phyloP scores from a whole-genome alignment of 495 filamentous ascomycete genomes.

The Cudoniella acicularis region DNA sequence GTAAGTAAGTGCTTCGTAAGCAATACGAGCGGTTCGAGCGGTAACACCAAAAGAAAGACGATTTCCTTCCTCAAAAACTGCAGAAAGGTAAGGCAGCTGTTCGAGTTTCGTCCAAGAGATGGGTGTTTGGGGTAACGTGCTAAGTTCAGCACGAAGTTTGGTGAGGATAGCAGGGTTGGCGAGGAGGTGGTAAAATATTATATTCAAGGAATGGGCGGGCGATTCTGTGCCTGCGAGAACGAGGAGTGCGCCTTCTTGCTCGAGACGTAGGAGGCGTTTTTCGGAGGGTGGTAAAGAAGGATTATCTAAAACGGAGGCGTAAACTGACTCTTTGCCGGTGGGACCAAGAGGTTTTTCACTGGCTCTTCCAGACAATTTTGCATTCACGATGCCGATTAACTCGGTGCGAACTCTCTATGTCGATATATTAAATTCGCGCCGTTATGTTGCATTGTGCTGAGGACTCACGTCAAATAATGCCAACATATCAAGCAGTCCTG shows the following conservation, averaged over 20 bases:
- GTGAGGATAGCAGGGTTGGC: conserved; percentile 22
- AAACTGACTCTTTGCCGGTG: conserved; percentile 31
- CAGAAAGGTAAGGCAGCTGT: conserved; percentile 44
- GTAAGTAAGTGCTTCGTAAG: conserved; percentile 23
- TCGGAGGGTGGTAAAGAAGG: conserved; percentile 30
- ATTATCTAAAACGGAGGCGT: conserved; percentile 33
- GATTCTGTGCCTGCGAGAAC: conserved; percentile 29
- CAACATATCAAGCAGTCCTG: conserved; percentile 36
- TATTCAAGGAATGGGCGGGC: conserved; percentile 24
- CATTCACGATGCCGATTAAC: conserved; percentile 30
- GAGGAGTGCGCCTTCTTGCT: conserved; percentile 33
- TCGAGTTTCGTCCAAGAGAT: conserved; percentile 31
- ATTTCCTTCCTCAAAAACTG: conserved; percentile 40
- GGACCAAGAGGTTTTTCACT: conserved; percentile 19
- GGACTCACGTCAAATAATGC: conserved; percentile 34
- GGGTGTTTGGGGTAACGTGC: conserved; percentile 15
- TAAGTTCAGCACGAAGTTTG: conserved; percentile 29
- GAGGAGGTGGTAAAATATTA: conserved; percentile 32
- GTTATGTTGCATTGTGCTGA: background rate
- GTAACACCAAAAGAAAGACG: conserved; percentile 41
- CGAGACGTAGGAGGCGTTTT: conserved; percentile 34
- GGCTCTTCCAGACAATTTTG: conserved; percentile 26
- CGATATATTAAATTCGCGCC: conserved; percentile 17
- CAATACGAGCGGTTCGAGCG: conserved; percentile 29
- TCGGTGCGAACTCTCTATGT: conserved; percentile 35